These are phyloP conservation scores for Endotrypanum monterogeii DNA, from an alignment of 208 protist species.

Conservation along the genomic window DNA sequence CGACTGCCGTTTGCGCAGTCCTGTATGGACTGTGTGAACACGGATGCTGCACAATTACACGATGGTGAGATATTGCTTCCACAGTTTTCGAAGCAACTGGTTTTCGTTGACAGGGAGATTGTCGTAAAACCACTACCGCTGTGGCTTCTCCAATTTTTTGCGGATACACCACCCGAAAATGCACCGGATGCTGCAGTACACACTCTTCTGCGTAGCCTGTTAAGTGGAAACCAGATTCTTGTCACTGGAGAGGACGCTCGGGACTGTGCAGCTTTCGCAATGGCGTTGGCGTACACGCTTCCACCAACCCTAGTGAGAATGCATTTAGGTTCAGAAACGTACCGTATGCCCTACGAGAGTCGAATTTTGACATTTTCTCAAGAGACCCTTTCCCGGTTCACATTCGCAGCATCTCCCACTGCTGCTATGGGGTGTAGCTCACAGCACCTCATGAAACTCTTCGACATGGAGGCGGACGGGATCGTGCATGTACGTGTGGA, in stretches of 20 bases:
- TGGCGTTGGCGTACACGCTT: constrained; percentile 58
- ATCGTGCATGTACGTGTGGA: constrained; percentile 39
- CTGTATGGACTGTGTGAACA: constrained; percentile 20
- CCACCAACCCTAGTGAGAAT: constrained; percentile 42
- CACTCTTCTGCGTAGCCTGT: constrained; percentile 58
- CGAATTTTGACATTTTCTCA: constrained; percentile 56
- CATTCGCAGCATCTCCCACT: constrained; percentile 6
- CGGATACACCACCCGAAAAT: constrained; percentile 1
- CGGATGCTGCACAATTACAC: constrained; percentile 5
- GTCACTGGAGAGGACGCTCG: constrained; percentile 42
- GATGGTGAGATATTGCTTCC: constrained; percentile 29
- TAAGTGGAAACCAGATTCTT: constrained; percentile 76
- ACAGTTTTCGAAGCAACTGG: constrained; percentile 26
- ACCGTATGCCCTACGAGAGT: constrained; percentile 68
- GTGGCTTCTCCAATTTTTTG: constrained; percentile 61
- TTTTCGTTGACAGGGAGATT: constrained; percentile 18
- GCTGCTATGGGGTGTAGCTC: neutral
- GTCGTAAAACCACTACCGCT: constrained; percentile 57
- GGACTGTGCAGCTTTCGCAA: constrained; percentile 53
- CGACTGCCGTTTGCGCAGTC: constrained; percentile 28
- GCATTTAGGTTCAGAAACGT: constrained; percentile 45
- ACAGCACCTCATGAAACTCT: constrained; percentile 12
- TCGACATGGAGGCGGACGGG: constrained; percentile 34
- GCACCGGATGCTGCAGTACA: constrained; percentile 18
- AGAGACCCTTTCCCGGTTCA: constrained; percentile 3